Evolutionary conservation across 495 filamentous ascomycete species (phyloP).

Genomic region (Lophium mytilinum): DNA sequence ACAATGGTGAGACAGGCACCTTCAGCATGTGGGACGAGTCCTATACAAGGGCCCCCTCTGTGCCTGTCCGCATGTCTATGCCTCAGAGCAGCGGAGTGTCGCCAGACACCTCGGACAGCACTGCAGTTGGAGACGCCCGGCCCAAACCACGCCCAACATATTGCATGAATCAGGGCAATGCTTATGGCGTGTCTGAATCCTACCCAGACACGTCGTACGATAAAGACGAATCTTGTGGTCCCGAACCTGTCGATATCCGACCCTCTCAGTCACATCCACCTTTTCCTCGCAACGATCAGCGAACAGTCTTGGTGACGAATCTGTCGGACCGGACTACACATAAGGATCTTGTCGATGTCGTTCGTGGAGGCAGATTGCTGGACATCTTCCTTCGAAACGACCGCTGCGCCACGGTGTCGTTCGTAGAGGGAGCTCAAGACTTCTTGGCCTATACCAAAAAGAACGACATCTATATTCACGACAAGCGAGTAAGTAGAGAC

Average conservation of each 20-base stretch:
- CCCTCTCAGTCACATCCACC: slow-evolving; percentile 15
- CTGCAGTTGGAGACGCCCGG: slow-evolving; percentile 15
- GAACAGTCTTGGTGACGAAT: slow-evolving; percentile 56
- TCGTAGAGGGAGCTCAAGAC: slow-evolving; percentile 51
- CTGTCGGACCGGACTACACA: slow-evolving; percentile 58
- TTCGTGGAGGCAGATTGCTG: slow-evolving; percentile 62
- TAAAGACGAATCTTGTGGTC: slow-evolving; percentile 36
- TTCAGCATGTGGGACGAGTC: slow-evolving; percentile 3
- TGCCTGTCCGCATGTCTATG: slow-evolving; percentile 6
- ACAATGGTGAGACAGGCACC: neutral
- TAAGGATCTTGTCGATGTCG: slow-evolving; percentile 54
- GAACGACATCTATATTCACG: slow-evolving; percentile 61
- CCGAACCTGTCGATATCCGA: slow-evolving; percentile 20
- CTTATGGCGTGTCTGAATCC: slow-evolving; percentile 11
- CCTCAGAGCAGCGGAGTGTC: slow-evolving; percentile 4
- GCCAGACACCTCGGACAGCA: slow-evolving; percentile 14
- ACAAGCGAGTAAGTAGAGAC: slow-evolving; percentile 50
- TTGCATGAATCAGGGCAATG: slow-evolving; percentile 4
- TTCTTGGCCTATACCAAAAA: slow-evolving; percentile 59
- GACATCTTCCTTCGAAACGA: slow-evolving; percentile 62
- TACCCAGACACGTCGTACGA: slow-evolving; percentile 40
- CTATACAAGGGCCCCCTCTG: slow-evolving; percentile 2
- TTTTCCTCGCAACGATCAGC: slow-evolving; percentile 38
- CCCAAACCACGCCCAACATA: neutral
- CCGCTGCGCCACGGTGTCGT: slow-evolving; percentile 58